Conservation (phyloP, 2,329 filamentous ascomycete genomes). For the Myrmaecium sp. region DNA sequence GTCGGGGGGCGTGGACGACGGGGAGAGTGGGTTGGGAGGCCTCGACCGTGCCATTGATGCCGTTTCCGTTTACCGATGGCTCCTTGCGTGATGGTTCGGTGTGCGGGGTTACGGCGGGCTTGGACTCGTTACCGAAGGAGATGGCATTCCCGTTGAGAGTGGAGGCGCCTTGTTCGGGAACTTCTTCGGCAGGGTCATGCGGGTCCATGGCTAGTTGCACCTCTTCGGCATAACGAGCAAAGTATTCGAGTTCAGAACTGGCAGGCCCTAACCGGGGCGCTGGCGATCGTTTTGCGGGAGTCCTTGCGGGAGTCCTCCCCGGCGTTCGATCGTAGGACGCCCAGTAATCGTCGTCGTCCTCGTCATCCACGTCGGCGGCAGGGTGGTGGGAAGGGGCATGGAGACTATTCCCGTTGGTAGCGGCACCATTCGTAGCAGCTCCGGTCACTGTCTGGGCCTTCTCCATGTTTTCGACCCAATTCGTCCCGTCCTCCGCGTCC, state of each 20-base stretch:
- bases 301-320: conserved; percentile 40
- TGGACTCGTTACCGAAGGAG: conserved; percentile 22
- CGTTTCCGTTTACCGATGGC: conserved; percentile 8
- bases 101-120: conserved; percentile 24
- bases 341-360: conserved; percentile 69
- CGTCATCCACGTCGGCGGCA: conserved; percentile 32
- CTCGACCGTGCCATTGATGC: conserved; percentile 6
- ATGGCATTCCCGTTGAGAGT: conserved; percentile 38
- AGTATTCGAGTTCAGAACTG: conserved; percentile 52
- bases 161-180: conserved; percentile 28
- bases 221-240: conserved; percentile 52
- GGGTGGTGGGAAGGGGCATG: not conserved
- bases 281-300: conserved; percentile 40
- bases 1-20: conserved; percentile 16
- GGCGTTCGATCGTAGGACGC: conserved; percentile 59
- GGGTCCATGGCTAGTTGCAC: conserved; percentile 70
- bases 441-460: conserved; percentile 38
- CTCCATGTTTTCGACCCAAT: conserved; percentile 38
- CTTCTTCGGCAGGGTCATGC: conserved; percentile 58
- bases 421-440: conserved; percentile 4
- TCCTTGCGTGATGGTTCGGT: conserved; percentile 15
- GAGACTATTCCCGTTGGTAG: conserved; percentile 4
- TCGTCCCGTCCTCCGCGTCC: conserved; percentile 38
- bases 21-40: conserved; percentile 6
- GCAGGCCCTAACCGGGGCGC: conserved; percentile 31